These are phyloP conservation scores for Spathaspora sp. DNA, from an alignment of 1,139 yeast genomes.

Conservation along the genomic window DNA sequence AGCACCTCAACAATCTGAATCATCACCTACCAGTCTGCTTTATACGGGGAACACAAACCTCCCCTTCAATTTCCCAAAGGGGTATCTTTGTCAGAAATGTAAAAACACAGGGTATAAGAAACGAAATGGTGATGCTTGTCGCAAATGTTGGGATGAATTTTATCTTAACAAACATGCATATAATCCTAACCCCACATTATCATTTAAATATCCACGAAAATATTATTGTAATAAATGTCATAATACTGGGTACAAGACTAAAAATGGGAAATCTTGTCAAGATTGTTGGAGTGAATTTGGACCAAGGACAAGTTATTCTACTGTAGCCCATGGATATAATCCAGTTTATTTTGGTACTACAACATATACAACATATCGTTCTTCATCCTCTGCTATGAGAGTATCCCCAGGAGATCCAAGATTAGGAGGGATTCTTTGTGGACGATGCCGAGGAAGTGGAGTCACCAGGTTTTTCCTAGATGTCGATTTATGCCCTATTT, in stretches of 20 bases:
- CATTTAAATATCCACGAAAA: constrained; percentile 56
- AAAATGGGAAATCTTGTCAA: constrained; percentile 66
- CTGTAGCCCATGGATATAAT: constrained; percentile 7
- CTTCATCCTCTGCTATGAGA: constrained; percentile 23
- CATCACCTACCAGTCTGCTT: constrained; percentile 16
- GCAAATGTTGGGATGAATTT: constrained; percentile 36
- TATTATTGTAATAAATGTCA: constrained; percentile 68
- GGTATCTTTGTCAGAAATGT: constrained; percentile 39
- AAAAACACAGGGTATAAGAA: constrained; percentile 40
- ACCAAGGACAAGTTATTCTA: constrained; percentile 29
- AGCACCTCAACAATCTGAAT: constrained; percentile 3
- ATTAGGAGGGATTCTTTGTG: constrained; percentile 78
- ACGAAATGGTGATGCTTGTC: constrained; percentile 31
- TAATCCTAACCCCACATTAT: constrained; percentile 40
- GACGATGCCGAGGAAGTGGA: constrained; percentile 76
- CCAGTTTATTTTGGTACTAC: constrained; percentile 18
- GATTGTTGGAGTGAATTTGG: constrained; percentile 72
- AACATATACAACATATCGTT: constrained; percentile 14
- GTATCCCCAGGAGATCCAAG: constrained; percentile 83
- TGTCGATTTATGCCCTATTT: constrained; percentile 55
- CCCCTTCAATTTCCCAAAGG: constrained; percentile 55
- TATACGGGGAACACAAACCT: constrained; percentile 38
- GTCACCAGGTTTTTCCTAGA: constrained; percentile 48
- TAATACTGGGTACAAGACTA: constrained; percentile 69
- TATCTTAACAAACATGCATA: constrained; percentile 31